phyloP scores from a whole-genome alignment of 306 rosid species.

The Malus domestica region ASM211411v1 NC_041802.1:20092001-20092500 shows the following conservation, averaged over 20 bases:
- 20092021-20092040: constrained; percentile 36
- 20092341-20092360: too few relatives aligned
- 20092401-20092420: too few relatives aligned
- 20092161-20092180: constrained; percentile 76
- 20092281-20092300: too few relatives aligned
- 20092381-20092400: too few relatives aligned
- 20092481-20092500: too few relatives aligned
- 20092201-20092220: constrained; percentile 63
- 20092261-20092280: constrained; percentile 40
- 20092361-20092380: too few relatives aligned
- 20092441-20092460: too few relatives aligned
- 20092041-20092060: constrained; percentile 69
- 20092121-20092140: constrained; percentile 55
- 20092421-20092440: too few relatives aligned
- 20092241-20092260: constrained; percentile 78
- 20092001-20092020: too few relatives aligned
- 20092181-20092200: constrained; percentile 71
- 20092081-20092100: constrained; percentile 70
- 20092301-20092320: too few relatives aligned
- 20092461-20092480: too few relatives aligned
- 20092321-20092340: too few relatives aligned
- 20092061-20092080: constrained; percentile 84
- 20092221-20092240: constrained; percentile 90
- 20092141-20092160: constrained; percentile 59
- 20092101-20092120: constrained; percentile 76